Base-by-base conservation (phyloP, 2,329 filamentous ascomycete genomes). In the Ceratocystis alfenasii region DNA sequence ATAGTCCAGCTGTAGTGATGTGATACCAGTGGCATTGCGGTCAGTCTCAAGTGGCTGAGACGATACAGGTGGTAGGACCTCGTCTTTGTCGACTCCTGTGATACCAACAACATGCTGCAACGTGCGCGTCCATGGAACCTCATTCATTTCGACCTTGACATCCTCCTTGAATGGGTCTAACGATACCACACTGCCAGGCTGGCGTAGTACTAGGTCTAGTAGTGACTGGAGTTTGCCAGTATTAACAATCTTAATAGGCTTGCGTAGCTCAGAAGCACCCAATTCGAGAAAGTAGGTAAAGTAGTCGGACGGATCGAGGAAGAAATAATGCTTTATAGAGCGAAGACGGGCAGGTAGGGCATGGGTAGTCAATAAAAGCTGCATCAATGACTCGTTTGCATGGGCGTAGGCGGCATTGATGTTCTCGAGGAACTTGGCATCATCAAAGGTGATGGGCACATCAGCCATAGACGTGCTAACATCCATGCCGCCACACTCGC, bases 241-340 rank as follows among this genome's bases (percentile, higher is more conserved):
- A 72, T 97, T 99, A 75, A 97, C 91, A 65, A 83, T 83, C 73
- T 90, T 90, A 67, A 92, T 89, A 41, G 89, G 87, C 74, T 96
- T 96, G 71, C 90, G 88, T 67, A 99, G 81, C 76, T 99, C 94
- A 0, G 91, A 92, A 36, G 88, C 82, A 65, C 90, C 87, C 22
- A 99, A 85, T 73, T 99, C 94, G 68, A 99, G 85, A 74, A 99
- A 99, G 76, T 97, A 95, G 2, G 91, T 91, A 75, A 99, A 97
- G 78, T 96, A 99, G 74, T 99, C 94, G 44, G 94, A 96, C 7
- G 92, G 88, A 71, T 97, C 93, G 69, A 99, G 86, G 80, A 99
- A 99, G 79, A 97, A 99, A 78, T 99, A 99, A 76, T 99, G 94
- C 74, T 99, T 99, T 48, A 99, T 80, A 15, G 93, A 97, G 59